Percentiles rank a stretch among this genome's conserved stretches.
phyloP scores from a whole-genome alignment of 257 asterid species.

The Penstemon newberryi region DNA sequence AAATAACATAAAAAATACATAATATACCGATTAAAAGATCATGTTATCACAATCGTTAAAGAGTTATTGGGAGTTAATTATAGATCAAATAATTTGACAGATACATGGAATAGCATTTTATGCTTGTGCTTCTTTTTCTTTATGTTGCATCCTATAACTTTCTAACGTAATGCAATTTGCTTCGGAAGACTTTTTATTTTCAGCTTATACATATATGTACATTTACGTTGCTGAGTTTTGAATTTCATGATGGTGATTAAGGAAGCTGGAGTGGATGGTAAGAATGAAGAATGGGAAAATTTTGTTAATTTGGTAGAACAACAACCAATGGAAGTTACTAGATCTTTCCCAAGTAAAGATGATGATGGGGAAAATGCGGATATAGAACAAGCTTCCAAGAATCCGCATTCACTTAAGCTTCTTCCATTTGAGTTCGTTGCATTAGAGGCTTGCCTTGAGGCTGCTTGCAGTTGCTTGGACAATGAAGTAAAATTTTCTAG shows the following conservation, averaged over 20 bases:
- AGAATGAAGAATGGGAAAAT: conserved; percentile 54
- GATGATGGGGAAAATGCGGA: conserved; percentile 38
- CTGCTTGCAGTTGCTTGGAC: conserved; percentile 86
- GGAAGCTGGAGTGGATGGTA: conserved; percentile 56
- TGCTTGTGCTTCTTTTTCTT: too few species aligned
- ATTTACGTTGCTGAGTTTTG: conserved; percentile 11
- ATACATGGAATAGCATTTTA: too few species aligned
- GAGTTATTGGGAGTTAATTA: too few species aligned
- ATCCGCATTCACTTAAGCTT: conserved; percentile 54
- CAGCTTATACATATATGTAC: neutral
- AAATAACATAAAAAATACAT: too few species aligned
- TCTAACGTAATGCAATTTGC: neutral
- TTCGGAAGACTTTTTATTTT: neutral
- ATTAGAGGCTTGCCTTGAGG: conserved; percentile 85
- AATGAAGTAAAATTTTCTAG: conserved; percentile 47
- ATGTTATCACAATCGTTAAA: too few species aligned
- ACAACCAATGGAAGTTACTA: conserved; percentile 33
- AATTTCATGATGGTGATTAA: conserved; percentile 25
- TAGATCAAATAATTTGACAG: too few species aligned
- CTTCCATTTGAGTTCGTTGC: conserved; percentile 93
- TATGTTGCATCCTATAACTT: too few species aligned
- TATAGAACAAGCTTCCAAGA: conserved; percentile 42
- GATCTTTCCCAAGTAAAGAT: conserved; percentile 32
- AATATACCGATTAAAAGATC: too few species aligned
- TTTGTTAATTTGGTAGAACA: conserved; percentile 55